Evolutionary conservation across 148 eudicot species (phyloP), one percentile per base, ranked within the genome.

Genomic region (Rheum nobile): DNA sequence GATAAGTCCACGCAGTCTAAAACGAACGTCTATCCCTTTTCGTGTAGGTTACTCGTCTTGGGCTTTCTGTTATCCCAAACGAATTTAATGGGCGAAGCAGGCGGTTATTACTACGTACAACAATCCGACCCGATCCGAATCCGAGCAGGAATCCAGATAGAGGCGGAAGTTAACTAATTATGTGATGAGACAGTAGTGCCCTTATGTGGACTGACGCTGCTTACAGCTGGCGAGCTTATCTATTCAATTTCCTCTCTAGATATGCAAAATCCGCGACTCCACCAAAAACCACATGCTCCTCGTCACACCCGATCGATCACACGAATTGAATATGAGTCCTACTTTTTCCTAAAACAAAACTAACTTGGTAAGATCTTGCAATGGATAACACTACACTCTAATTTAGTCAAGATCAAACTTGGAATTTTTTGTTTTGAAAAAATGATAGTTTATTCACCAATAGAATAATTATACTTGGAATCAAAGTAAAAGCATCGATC

Each of bases 1-100:
- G 70, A 65, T 65, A 65, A 65, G 39, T 16, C 38, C 41, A 65
- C 41, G 69, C 69, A 32, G 70, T 65, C 70, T 34, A 31, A 4
- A 31, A 31, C 39, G 39, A 65, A 65, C 39, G 4, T 13, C 34
- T 26, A 61, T 29, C 35, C n/a, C 31, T 12, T 26, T 21, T 55
- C 4, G 12, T 26, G 65, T 61, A 1, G 52, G 16, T 21, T 22
- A 1, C 11, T 54, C 63, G 13, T 6, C 6, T 24, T 59, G 34
- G 67, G 67, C 67, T 59, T 59, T 59, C 31, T 2, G 67, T 59
- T 59, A 19, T 50, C 57, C 57, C 4, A 50, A 28, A 10, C 34
- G 34, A 59, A 59, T 59, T 59, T 59, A 59, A 28, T 59, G 63
- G 63, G 63, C 13, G 63, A 24, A 55, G 1, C 3, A 50, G 19